Percentiles rank a stretch among this genome's conserved stretches.
Evolutionary conservation across 129 eudicot genomes (phyloP).

Genomic region (Tagetes erecta): DNA sequence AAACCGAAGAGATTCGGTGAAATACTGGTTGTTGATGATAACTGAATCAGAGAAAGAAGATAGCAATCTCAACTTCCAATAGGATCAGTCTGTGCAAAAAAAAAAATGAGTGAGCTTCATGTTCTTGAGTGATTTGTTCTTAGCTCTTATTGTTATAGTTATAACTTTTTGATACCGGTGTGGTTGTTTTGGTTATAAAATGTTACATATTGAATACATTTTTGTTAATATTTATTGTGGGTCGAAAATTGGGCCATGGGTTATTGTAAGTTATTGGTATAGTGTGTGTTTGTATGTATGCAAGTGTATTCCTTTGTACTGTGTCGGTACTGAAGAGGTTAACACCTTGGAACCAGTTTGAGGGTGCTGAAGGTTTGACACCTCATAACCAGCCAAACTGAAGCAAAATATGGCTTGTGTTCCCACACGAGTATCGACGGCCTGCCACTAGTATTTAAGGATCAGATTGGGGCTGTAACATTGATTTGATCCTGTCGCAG

Average conservation of each 20-base stretch:
- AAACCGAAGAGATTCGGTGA: neutral
- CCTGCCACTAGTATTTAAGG: too few species aligned
- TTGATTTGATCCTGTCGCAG: too few species aligned
- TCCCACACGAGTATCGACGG: too few species aligned
- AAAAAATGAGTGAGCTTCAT: conserved; percentile 20
- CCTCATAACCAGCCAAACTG: too few species aligned
- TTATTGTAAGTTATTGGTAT: neutral
- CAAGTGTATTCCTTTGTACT: too few species aligned
- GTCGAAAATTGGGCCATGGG: neutral
- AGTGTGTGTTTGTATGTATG: neutral
- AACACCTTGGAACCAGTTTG: too few species aligned
- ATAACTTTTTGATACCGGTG: neutral
- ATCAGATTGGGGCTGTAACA: too few species aligned
- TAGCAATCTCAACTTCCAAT: conserved; percentile 2
- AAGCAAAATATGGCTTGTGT: too few species aligned
- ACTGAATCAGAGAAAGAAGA: neutral
- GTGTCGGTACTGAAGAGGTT: too few species aligned
- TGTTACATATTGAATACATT: neutral
- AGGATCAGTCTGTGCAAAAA: conserved; percentile 26
- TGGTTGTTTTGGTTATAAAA: neutral
- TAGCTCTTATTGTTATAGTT: neutral
- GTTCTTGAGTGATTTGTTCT: conserved; percentile 15
- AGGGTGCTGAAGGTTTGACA: too few species aligned
- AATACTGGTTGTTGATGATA: conserved; percentile 4
- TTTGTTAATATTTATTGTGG: conserved; percentile 6